Conservation (phyloP, 1,284 basidiomycete genomes). For the Phellopilus nigrolimitatus region DNA sequence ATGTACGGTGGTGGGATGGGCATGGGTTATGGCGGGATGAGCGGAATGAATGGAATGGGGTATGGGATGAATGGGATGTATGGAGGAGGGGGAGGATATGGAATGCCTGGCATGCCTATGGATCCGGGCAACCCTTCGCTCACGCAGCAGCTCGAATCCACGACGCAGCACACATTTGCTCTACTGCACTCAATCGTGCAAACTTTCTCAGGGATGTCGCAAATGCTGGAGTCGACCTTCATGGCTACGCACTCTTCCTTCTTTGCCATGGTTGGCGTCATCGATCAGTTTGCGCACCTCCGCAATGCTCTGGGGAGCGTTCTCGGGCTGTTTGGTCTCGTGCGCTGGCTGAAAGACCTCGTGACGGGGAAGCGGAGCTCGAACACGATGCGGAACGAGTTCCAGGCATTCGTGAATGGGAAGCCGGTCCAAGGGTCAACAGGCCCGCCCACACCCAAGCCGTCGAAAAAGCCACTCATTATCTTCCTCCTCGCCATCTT, state of each 20-base stretch:
- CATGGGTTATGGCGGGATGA: constrained; percentile 35
- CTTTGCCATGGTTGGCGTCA: constrained; percentile 98
- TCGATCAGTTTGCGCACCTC: constrained; percentile 91
- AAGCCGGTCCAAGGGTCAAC: constrained; percentile 54
- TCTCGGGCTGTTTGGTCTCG: constrained; percentile 84
- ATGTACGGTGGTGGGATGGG: constrained; percentile 37
- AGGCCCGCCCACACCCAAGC: constrained; percentile 46
- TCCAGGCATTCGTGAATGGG: constrained; percentile 66
- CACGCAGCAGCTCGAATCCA: constrained; percentile 83
- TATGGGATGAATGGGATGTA: constrained; percentile 32
- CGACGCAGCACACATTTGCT: constrained; percentile 90
- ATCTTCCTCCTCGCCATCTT: constrained; percentile 95
- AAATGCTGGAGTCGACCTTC: constrained; percentile 97
- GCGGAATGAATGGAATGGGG: constrained; percentile 32
- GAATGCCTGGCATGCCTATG: constrained; percentile 42
- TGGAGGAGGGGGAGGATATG: constrained; percentile 25
- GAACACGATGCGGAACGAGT: constrained; percentile 49
- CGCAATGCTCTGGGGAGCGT: constrained; percentile 93
- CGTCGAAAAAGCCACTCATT: constrained; percentile 87
- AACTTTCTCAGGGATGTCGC: constrained; percentile 93
- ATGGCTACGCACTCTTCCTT: constrained; percentile 98
- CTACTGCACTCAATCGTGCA: constrained; percentile 94
- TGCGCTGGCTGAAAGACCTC: constrained; percentile 75
- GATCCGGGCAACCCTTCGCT: constrained; percentile 62
- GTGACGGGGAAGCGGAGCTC: constrained; percentile 46